These are phyloP conservation scores for Psilocybe cubensis DNA, from an alignment of 768 basidiomycete genomes.

Conservation along the genomic window DNA sequence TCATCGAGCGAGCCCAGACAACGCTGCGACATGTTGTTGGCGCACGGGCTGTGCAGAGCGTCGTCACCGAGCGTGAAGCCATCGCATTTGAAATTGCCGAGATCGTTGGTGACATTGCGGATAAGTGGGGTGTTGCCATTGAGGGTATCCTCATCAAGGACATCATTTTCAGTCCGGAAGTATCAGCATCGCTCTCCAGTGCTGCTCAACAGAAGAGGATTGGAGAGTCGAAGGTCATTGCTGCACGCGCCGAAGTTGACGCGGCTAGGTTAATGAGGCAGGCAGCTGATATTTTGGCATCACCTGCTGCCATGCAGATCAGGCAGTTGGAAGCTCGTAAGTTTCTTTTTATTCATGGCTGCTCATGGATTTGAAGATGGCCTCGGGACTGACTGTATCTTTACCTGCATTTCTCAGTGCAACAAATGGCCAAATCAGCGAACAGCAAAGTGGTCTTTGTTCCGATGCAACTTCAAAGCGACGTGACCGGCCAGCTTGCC, in stretches of 20 bases:
- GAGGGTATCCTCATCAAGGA: conserved; percentile 96
- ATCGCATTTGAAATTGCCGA: conserved; percentile 97
- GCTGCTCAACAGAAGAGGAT: conserved; percentile 98
- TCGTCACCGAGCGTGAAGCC: conserved; percentile 96
- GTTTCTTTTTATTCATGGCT: conserved; percentile 25
- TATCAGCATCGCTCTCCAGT: conserved; percentile 88
- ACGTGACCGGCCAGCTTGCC: conserved; percentile 57
- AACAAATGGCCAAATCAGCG: conserved; percentile 92
- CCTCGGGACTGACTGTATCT: background rate
- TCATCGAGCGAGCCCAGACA: conserved; percentile 87
- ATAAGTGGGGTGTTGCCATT: conserved; percentile 97
- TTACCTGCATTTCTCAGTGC: conserved; percentile 46
- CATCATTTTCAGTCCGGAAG: conserved; percentile 90
- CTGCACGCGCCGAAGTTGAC: conserved; percentile 95
- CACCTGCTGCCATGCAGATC: conserved; percentile 97
- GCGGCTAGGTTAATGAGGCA: conserved; percentile 95
- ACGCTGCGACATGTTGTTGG: conserved; percentile 98
- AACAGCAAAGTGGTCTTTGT: conserved; percentile 93
- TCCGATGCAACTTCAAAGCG: conserved; percentile 87
- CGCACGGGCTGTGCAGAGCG: conserved; percentile 90
- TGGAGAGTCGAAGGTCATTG: conserved; percentile 96
- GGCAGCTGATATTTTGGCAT: conserved; percentile 93
- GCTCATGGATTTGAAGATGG: background rate
- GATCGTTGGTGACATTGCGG: conserved; percentile 89
- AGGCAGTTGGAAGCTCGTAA: conserved; percentile 87